Evolutionary conservation across 2,329 filamentous ascomycete species (phyloP).

Genomic region (Fusarium armeniacum): DNA sequence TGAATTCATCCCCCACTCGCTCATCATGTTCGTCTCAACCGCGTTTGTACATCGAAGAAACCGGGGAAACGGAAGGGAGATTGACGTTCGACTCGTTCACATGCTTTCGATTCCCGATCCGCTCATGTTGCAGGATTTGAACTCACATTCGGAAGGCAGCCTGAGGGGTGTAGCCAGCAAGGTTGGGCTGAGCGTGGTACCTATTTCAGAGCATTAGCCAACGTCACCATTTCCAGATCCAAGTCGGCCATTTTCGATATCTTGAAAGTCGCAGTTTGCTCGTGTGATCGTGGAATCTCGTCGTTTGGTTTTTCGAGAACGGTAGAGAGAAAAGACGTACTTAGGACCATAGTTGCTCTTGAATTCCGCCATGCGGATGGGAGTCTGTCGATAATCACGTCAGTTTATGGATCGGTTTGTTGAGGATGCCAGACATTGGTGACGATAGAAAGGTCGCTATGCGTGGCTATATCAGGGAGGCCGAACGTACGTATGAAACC

Average conservation of each 20-base stretch:
- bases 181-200: conserved; percentile 71
- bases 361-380: conserved; percentile 64
- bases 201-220: conserved; percentile 58
- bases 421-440: conserved; percentile 28
- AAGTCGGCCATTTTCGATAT: neutral
- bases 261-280: conserved; percentile 12
- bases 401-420: conserved; percentile 45
- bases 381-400: conserved; percentile 59
- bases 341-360: conserved; percentile 76
- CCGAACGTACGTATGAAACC: conserved; percentile 57
- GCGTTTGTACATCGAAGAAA: conserved; percentile 7
- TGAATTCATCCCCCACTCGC: neutral
- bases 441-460: neutral
- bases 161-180: conserved; percentile 66
- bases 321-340: conserved; percentile 59
- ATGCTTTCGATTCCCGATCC: conserved; percentile 14
- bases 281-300: neutral
- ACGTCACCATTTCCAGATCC: conserved; percentile 5
- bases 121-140: neutral
- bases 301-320: conserved; percentile 8
- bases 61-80: conserved; percentile 46
- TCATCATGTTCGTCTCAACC: conserved; percentile 2
- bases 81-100: conserved; percentile 28
- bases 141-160: conserved; percentile 67
- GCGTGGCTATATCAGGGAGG: neutral